These are phyloP conservation scores for Tarenaya hassleriana DNA, from an alignment of 345 rosid genomes.

Conservation along the genomic window DNA sequence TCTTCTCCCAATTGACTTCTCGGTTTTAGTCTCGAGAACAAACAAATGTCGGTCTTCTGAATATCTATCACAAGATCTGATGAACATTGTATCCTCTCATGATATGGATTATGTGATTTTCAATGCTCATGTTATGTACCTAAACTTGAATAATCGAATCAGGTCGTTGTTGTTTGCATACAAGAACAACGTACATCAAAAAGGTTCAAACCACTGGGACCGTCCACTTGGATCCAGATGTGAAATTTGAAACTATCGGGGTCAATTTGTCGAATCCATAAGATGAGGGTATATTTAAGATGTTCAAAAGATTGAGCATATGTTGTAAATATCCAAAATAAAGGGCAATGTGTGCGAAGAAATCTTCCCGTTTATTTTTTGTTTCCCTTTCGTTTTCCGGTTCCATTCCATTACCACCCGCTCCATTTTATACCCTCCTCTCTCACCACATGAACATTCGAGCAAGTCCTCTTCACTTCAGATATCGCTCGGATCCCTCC, in stretches of 20 bases:
- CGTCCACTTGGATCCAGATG: too few species aligned
- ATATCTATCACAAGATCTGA: background rate
- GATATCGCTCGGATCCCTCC: constrained; percentile 16
- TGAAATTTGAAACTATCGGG: background rate
- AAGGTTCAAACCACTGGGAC: too few species aligned
- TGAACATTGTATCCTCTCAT: background rate
- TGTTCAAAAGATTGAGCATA: too few species aligned
- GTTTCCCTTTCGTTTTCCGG: too few species aligned
- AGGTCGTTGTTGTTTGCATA: too few species aligned
- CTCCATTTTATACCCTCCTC: constrained; percentile 18
- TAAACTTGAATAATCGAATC: too few species aligned
- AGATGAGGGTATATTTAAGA: too few species aligned
- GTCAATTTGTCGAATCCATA: background rate
- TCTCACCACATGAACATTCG: constrained; percentile 21
- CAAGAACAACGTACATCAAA: too few species aligned
- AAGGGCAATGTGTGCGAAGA: background rate
- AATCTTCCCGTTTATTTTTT: too few species aligned
- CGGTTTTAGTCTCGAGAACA: constrained; percentile 35
- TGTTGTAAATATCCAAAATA: too few species aligned
- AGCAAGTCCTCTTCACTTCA: constrained; percentile 14
- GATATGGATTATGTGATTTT: background rate
- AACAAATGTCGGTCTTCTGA: background rate
- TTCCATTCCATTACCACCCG: constrained; percentile 25
- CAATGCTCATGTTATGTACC: too few species aligned
- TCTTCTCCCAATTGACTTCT: constrained; percentile 49